Evolutionary conservation across 495 filamentous ascomycete species (phyloP).

Genomic region (Neurospora tetraspora): DNA sequence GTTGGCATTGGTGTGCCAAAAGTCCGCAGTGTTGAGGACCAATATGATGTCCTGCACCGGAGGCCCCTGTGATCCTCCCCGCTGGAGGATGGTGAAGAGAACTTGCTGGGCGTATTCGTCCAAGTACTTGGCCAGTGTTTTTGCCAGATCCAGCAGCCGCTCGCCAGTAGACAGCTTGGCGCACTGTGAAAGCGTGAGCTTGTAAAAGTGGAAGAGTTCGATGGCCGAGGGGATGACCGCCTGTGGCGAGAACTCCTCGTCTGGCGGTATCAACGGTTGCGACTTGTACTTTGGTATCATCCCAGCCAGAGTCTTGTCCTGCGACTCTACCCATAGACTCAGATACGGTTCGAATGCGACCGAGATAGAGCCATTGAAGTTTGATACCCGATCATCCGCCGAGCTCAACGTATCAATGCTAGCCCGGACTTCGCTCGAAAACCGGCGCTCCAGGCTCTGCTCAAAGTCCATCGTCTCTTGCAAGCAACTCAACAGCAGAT

Average conservation of each 20-base stretch:
- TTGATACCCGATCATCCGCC: constrained; percentile 61
- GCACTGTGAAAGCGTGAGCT: constrained; percentile 82
- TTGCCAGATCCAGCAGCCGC: constrained; percentile 75
- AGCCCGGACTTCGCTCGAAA: constrained; percentile 64
- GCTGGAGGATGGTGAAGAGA: constrained; percentile 64
- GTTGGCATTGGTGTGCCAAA: constrained; percentile 86
- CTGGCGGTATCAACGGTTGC: constrained; percentile 66
- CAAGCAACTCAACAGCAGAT: constrained; percentile 79
- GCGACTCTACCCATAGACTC: constrained; percentile 92
- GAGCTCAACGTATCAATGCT: constrained; percentile 90
- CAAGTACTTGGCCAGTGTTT: constrained; percentile 81
- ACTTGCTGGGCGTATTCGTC: constrained; percentile 95
- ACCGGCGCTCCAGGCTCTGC: constrained; percentile 77
- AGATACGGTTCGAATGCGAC: constrained; percentile 96
- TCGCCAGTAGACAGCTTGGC: constrained; percentile 88
- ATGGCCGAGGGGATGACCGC: constrained; percentile 89
- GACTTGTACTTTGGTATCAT: constrained; percentile 85
- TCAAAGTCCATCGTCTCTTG: constrained; percentile 98
- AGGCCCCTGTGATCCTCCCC: constrained; percentile 47
- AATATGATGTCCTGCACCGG: constrained; percentile 68
- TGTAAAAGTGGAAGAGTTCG: constrained; percentile 95
- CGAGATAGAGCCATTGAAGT: constrained; percentile 87
- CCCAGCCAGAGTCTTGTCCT: constrained; percentile 77
- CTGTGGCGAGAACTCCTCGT: constrained; percentile 88
- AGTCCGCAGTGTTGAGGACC: constrained; percentile 93